Evolutionary conservation across 2,329 filamentous ascomycete genomes (phyloP), one percentile per base, ranked within the genome.

Genomic region (Xylariaceae sp.): DNA sequence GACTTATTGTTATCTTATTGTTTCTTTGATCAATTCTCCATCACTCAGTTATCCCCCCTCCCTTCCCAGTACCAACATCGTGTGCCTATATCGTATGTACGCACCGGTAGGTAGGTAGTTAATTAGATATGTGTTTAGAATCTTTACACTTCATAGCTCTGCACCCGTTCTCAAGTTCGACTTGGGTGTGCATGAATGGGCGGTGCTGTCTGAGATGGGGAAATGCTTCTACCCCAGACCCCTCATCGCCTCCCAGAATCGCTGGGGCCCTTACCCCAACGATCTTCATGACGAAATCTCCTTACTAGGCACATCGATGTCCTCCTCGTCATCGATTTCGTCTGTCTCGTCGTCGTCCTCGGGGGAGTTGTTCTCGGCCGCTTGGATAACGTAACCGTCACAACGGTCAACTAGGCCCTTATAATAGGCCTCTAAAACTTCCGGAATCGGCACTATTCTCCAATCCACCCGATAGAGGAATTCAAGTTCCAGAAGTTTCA

Each of bases 381-480:
- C 70, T 59, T 83, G 75, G 6, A 86, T 68, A 29, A 68, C 67
- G 60, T 84, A 86, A 6, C 77, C 79, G 0, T 78, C 76, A 32
- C 79, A 80, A 9, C 83, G 77, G 61, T 83, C 89, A 34, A 97
- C 87, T 35, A 99, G 74, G 48, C 89, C 92, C 57, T 84, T 83
- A 70, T 97, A 99, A 69, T 99, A 99, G 54, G 95, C 91, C 30
- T 91, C 89, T 43, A 99, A 76, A 2, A 95, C 87, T 69, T 97
- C 94, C 1, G 94, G 91, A 66, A 95, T 91, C 4, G 94, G 94
- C 2, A 99, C 91, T 62, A 99, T 99, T 66, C 88, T 89, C 92
- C 94, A 99, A 67, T 96, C 89, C 31, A 99, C 87, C 51, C 89
- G 80, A 67, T 91, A 90, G 34, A 99, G 75, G 62, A 99, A 96